Conservation (phyloP, 1,139 yeast genomes). For the Candida tunisiensis region DNA sequence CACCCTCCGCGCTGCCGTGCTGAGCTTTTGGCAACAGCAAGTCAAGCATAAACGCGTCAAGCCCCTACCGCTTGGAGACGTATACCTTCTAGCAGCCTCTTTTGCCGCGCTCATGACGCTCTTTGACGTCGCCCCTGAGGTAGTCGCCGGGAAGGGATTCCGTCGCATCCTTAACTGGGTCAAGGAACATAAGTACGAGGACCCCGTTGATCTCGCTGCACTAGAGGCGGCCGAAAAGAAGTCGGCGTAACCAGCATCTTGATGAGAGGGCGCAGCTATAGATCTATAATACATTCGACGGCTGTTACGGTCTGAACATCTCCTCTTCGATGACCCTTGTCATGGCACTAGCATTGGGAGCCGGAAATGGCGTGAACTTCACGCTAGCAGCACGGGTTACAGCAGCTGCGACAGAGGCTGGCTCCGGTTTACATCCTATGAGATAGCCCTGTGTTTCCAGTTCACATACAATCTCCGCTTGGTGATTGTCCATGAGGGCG, state of each 20-base stretch:
- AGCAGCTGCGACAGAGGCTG: not conserved
- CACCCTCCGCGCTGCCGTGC: constrained; percentile 19
- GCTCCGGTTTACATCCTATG: not conserved
- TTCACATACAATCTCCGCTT: constrained; percentile 54
- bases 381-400: not conserved
- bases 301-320: not conserved
- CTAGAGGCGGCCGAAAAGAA: no score
- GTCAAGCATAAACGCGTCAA: constrained; percentile 11
- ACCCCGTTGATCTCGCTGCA: no score
- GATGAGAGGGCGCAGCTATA: no score
- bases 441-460: constrained; percentile 19
- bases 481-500: constrained; percentile 73
- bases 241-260: no score
- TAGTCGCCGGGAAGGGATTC: constrained; percentile 16
- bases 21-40: constrained; percentile 20
- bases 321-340: not conserved
- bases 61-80: constrained; percentile 15
- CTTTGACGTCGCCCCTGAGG: constrained; percentile 17
- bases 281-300: no score
- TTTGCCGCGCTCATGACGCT: constrained; percentile 19
- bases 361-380: not conserved
- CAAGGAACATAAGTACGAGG: constrained; percentile 13
- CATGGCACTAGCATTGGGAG: not conserved
- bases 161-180: constrained; percentile 19
- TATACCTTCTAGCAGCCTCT: constrained; percentile 16